Evolutionary conservation across 2,329 filamentous ascomycete genomes (phyloP).

Genomic region (Sporothrix euskadiensis): DNA sequence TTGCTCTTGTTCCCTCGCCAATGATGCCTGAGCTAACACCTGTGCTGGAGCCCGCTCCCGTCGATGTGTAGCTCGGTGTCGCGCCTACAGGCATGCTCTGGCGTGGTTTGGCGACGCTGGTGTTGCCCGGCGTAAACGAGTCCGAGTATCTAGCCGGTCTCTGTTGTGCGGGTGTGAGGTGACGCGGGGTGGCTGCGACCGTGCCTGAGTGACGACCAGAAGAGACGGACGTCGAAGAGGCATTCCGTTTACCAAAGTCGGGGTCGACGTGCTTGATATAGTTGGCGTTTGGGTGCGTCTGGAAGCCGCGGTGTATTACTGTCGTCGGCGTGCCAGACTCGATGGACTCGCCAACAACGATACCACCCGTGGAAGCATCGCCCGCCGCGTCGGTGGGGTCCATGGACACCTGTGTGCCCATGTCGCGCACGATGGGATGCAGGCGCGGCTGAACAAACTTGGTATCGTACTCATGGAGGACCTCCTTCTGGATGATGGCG

Average conservation of each 20-base stretch:
- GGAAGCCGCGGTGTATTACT: slow-evolving; percentile 72
- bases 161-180: slow-evolving; percentile 46
- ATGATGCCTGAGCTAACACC: background rate
- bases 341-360: slow-evolving; percentile 44
- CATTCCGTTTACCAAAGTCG: slow-evolving; percentile 48
- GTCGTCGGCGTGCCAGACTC: slow-evolving; percentile 57
- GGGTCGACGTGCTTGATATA: slow-evolving; percentile 73
- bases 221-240: background rate
- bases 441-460: slow-evolving; percentile 92
- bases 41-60: background rate
- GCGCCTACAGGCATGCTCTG: slow-evolving; percentile 32
- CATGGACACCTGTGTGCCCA: slow-evolving; percentile 72
- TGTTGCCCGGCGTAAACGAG: slow-evolving; percentile 35
- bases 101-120: slow-evolving; percentile 28
- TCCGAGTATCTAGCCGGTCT: slow-evolving; percentile 39
- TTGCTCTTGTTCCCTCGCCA: background rate
- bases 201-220: slow-evolving; percentile 41
- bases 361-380: background rate
- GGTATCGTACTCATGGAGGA: slow-evolving; percentile 91
- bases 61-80: slow-evolving; percentile 12
- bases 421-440: slow-evolving; percentile 75
- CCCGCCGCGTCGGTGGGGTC: slow-evolving; percentile 43
- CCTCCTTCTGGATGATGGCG: slow-evolving; percentile 82
- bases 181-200: slow-evolving; percentile 44
- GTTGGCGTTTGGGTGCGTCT: slow-evolving; percentile 79